phyloP scores from a whole-genome alignment of 139 green algal species.

The Chlamydomonas urium region DNA sequence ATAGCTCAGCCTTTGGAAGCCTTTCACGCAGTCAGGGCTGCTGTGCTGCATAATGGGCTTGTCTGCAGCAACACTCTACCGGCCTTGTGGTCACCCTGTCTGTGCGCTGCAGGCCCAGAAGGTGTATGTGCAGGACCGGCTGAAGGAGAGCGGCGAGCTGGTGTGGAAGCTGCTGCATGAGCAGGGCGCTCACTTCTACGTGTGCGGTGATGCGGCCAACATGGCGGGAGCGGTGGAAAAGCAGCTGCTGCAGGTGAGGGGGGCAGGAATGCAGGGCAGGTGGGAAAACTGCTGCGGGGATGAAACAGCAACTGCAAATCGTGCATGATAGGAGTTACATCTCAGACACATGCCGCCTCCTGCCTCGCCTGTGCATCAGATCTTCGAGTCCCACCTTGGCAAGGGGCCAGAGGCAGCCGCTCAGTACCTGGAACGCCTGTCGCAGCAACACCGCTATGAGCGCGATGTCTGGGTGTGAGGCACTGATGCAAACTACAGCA shows the following conservation, averaged over 20 bases:
- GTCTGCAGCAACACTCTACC: not conserved
- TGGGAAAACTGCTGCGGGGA: conserved; percentile 51
- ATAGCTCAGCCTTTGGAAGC: not conserved
- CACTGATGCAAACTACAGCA: too few relatives aligned
- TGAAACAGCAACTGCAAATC: conserved; percentile 34
- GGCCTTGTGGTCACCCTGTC: not conserved
- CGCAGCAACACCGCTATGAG: conserved; percentile 61
- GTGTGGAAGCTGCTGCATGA: conserved; percentile 75
- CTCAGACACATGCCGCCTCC: not conserved
- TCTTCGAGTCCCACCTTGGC: not conserved
- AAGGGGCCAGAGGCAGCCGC: not conserved
- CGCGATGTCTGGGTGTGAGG: conserved; percentile 77
- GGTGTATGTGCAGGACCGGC: conserved; percentile 87
- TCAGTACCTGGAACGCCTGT: conserved; percentile 55
- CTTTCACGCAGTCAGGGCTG: not conserved
- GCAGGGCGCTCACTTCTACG: conserved; percentile 75
- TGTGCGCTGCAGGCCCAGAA: conserved; percentile 52
- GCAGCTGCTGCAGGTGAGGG: conserved; percentile 37
- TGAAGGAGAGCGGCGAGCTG: conserved; percentile 49
- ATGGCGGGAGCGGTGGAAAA: conserved; percentile 73
- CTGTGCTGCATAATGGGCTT: not conserved
- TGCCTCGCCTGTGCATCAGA: not conserved
- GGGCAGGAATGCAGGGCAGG: conserved; percentile 1
- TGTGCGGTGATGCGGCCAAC: conserved; percentile 78
- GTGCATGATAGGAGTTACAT: not conserved